These are phyloP conservation scores for Nicotiana undulata DNA, from an alignment of 257 asterid species.

Conservation along the genomic window DNA sequence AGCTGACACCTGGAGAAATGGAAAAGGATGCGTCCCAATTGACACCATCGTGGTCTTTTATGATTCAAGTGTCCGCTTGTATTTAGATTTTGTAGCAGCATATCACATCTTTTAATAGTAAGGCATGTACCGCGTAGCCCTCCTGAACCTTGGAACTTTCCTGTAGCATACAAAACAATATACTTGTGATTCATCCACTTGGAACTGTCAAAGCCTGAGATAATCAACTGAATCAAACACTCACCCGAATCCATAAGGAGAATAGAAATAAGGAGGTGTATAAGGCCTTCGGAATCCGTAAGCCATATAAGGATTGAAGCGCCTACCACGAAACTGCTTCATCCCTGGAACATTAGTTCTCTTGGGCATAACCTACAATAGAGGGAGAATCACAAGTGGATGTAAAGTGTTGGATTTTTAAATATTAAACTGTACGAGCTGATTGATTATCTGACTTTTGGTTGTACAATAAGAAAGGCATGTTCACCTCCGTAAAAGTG, in stretches of 20 bases:
- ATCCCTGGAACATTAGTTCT: constrained; percentile 97
- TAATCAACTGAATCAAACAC: constrained; percentile 1
- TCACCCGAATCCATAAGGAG: constrained; percentile 87
- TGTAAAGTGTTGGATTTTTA: not conserved
- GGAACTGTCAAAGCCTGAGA: not conserved
- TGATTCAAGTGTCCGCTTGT: not conserved
- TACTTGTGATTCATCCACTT: not conserved
- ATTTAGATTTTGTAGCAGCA: not conserved
- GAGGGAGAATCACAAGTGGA: not conserved
- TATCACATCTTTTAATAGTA: constrained; percentile 35
- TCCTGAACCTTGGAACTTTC: constrained; percentile 85
- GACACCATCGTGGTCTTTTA: not conserved
- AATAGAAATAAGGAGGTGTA: constrained; percentile 58
- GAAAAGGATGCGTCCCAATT: not conserved
- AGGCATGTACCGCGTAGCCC: constrained; percentile 82
- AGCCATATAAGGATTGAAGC: constrained; percentile 56
- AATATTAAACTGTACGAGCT: not conserved
- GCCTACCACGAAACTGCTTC: constrained; percentile 80
- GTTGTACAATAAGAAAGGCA: not conserved
- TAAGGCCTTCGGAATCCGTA: constrained; percentile 75
- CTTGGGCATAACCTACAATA: constrained; percentile 68
- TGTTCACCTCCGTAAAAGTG: not conserved
- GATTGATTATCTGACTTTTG: not conserved
- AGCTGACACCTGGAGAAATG: not conserved
- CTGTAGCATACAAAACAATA: constrained; percentile 32